Evolutionary conservation across 805 yeast genomes (phyloP).

Genomic region (Candida krabiensis): DNA sequence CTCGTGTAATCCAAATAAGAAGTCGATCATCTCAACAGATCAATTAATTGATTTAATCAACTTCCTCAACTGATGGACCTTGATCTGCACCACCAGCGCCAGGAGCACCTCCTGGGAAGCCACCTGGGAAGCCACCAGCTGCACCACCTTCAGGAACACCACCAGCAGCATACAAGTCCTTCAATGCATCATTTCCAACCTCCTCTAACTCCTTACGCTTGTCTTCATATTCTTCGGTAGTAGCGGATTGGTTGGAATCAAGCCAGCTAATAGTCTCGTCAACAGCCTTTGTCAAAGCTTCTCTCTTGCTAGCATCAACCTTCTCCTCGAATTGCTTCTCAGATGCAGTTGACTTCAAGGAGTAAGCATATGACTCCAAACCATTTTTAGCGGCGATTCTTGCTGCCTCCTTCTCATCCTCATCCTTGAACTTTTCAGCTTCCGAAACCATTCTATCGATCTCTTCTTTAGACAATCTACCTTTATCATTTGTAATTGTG

Average conservation of each 20-base stretch:
- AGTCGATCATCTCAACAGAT: neutral
- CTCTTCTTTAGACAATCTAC: conserved; percentile 96
- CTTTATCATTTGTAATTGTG: conserved; percentile 98
- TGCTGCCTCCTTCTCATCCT: conserved; percentile 91
- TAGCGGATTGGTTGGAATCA: conserved; percentile 89
- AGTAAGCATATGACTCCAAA: conserved; percentile 93
- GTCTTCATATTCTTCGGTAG: conserved; percentile 88
- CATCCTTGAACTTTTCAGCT: conserved; percentile 96
- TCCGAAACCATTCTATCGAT: conserved; percentile 97
- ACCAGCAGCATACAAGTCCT: conserved; percentile 94
- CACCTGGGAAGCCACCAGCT: conserved; percentile 55
- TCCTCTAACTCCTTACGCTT: conserved; percentile 95
- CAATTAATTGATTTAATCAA: conserved; percentile 47
- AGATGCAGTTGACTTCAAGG: conserved; percentile 77
- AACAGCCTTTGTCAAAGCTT: conserved; percentile 72
- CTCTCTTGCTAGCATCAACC: conserved; percentile 48
- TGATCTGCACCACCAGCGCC: conserved; percentile 42
- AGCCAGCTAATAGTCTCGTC: conserved; percentile 89
- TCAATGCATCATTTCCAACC: conserved; percentile 94
- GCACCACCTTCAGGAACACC: conserved; percentile 74
- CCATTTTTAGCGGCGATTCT: conserved; percentile 94
- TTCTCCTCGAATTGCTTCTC: conserved; percentile 81
- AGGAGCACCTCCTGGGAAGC: conserved; percentile 45
- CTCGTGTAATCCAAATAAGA: too few relatives aligned
- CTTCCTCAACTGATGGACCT: conserved; percentile 82